These are phyloP conservation scores for Waitea zeae DNA, from an alignment of 1,284 basidiomycete species.

Conservation along the genomic window DNA sequence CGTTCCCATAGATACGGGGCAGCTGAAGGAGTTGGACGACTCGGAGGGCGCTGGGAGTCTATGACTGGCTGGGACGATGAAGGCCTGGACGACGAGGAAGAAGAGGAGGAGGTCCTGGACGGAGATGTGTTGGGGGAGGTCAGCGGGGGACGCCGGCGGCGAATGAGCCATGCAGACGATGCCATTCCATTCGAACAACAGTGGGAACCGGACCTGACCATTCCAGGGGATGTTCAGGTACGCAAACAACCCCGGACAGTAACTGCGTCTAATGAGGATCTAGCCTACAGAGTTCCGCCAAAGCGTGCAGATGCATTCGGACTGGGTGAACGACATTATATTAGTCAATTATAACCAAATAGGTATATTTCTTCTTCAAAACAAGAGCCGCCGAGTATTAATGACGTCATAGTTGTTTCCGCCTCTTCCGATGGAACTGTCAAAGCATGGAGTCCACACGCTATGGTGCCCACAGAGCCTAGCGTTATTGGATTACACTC, in stretches of 20 bases:
- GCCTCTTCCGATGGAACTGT: conserved; percentile 94
- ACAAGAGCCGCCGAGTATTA: not conserved
- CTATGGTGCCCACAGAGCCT: conserved; percentile 31
- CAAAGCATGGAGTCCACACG: conserved; percentile 88
- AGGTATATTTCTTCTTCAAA: conserved; percentile 18
- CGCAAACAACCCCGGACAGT: not conserved
- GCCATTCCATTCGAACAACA: conserved; percentile 48
- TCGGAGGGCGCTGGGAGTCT: conserved; percentile 40
- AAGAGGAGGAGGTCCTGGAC: conserved; percentile 33
- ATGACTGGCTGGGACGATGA: conserved; percentile 73
- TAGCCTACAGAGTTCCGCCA: conserved; percentile 59
- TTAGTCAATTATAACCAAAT: conserved; percentile 91
- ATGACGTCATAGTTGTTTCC: conserved; percentile 48
- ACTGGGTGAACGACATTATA: conserved; percentile 95
- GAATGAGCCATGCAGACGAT: conserved; percentile 10
- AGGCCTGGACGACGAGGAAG: conserved; percentile 38
- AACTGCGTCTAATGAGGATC: not conserved
- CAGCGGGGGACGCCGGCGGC: conserved; percentile 15
- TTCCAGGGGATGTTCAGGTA: conserved; percentile 15
- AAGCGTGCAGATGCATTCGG: conserved; percentile 72
- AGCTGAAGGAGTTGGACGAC: conserved; percentile 17
- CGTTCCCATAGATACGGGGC: no score
- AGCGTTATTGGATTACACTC: conserved; percentile 70
- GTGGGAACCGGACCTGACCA: conserved; percentile 59
- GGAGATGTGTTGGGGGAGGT: conserved; percentile 68